Evolutionary conservation across 2,329 filamentous ascomycete genomes (phyloP).

Genomic region (Cordyceps cateniannulata): DNA sequence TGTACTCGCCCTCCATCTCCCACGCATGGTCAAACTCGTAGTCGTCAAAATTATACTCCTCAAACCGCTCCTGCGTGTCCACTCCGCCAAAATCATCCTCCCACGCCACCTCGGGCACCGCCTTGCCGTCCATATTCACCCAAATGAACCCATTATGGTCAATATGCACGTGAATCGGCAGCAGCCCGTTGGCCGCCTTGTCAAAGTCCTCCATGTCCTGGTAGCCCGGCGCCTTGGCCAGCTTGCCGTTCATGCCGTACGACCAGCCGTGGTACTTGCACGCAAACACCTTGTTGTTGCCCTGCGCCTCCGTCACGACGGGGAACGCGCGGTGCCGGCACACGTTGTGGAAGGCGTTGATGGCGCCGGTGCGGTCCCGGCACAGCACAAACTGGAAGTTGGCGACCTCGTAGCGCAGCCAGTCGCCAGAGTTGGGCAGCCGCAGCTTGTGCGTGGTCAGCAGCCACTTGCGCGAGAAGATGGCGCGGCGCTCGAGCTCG

Average conservation of each 20-base stretch:
- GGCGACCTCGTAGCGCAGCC: conserved; percentile 43
- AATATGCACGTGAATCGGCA: conserved; percentile 42
- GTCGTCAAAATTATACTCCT: conserved; percentile 42
- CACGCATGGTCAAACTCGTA: conserved; percentile 52
- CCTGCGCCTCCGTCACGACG: conserved; percentile 40
- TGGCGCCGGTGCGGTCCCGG: conserved; percentile 37
- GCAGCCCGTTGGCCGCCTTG: conserved; percentile 43
- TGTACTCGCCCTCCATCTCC: conserved; percentile 50
- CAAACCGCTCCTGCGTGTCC: conserved; percentile 38
- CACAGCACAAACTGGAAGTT: conserved; percentile 46
- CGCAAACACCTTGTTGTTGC: conserved; percentile 41
- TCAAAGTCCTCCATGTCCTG: conserved; percentile 46
- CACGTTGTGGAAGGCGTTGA: conserved; percentile 53
- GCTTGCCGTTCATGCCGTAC: conserved; percentile 45
- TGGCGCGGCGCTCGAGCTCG: conserved; percentile 42
- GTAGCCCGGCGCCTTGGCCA: conserved; percentile 51
- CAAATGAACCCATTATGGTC: conserved; percentile 46
- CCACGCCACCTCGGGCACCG: conserved; percentile 43
- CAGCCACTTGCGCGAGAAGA: conserved; percentile 45
- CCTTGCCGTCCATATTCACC: conserved; percentile 47
- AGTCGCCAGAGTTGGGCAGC: conserved; percentile 43
- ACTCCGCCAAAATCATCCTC: conserved; percentile 43
- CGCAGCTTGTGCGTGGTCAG: conserved; percentile 42
- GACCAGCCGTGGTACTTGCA: conserved; percentile 56
- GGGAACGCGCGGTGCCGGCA: conserved; percentile 53